A percentile compares a stretch with the other conserved stretches of the same genome.
phyloP scores from a whole-genome alignment of 2,329 filamentous ascomycete genomes.

The Fusarium sp. region DNA sequence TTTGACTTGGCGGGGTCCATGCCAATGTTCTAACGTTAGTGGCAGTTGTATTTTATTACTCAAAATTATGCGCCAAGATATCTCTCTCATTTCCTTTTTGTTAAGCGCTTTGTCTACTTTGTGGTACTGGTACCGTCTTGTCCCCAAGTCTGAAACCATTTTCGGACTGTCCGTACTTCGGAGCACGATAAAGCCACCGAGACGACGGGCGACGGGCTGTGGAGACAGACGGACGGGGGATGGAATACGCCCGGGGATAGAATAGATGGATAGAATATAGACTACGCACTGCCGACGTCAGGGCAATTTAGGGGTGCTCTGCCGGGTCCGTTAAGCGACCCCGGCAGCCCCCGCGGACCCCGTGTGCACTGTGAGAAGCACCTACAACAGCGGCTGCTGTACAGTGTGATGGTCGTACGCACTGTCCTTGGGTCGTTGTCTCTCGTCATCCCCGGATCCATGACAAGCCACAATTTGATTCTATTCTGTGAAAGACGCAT shows the following conservation, averaged over 20 bases:
- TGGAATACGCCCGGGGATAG: not conserved
- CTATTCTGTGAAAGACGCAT: constrained; percentile 7
- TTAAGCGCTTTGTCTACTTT: not conserved
- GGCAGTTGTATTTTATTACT: not conserved
- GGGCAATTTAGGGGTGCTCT: constrained; percentile 24
- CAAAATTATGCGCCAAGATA: constrained; percentile 11
- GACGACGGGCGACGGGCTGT: constrained; percentile 9
- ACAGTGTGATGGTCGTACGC: constrained; percentile 4
- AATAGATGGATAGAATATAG: no score
- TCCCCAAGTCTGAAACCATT: not conserved
- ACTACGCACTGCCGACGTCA: constrained; percentile 39
- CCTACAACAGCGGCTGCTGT: not conserved
- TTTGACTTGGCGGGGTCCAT: constrained; percentile 29
- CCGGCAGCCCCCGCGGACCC: not conserved
- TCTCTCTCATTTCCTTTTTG: not conserved
- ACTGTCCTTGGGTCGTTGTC: constrained; percentile 26
- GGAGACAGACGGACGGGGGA: constrained; percentile 27
- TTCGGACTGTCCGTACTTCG: not conserved
- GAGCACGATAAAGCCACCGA: constrained; percentile 7
- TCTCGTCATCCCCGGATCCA: constrained; percentile 11
- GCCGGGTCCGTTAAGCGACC: constrained; percentile 14
- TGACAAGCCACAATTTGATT: constrained; percentile 19
- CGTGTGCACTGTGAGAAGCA: constrained; percentile 2
- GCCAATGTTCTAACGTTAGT: constrained; percentile 1
- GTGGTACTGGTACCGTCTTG: not conserved